Conservation (phyloP, 164 flowering plant species). For the Chimonanthus praecox region DNA sequence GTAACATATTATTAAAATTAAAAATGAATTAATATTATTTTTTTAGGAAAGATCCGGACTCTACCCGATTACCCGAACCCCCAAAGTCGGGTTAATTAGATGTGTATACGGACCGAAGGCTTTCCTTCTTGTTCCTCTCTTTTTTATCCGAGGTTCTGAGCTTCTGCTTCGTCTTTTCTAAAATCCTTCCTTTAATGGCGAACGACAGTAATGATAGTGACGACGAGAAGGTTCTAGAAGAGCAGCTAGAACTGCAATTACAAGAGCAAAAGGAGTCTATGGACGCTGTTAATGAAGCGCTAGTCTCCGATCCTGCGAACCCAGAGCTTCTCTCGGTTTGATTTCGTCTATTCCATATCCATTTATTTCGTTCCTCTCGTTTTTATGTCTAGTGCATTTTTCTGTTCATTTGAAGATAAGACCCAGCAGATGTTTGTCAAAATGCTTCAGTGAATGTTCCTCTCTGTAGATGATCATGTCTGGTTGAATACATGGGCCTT, state of each 20-base stretch:
- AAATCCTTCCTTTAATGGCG: constrained; percentile 39
- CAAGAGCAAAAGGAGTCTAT: constrained; percentile 75
- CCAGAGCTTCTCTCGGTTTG: constrained; percentile 66
- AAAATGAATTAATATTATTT: too few relatives aligned
- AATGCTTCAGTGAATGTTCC: neutral
- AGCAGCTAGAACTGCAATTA: constrained; percentile 69
- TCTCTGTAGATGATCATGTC: neutral
- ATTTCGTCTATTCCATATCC: neutral
- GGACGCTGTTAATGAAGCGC: constrained; percentile 50
- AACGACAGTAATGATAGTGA: constrained; percentile 15
- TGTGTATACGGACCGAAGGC: too few relatives aligned
- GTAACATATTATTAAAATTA: too few relatives aligned
- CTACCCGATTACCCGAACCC: too few relatives aligned
- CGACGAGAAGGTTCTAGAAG: constrained; percentile 62
- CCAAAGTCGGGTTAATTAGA: too few relatives aligned
- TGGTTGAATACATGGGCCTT: neutral
- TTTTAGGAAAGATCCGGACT: too few relatives aligned
- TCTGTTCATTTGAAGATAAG: neutral
- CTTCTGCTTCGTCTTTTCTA: neutral
- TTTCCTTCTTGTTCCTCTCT: too few relatives aligned
- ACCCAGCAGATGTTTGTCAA: neutral
- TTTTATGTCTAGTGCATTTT: neutral
- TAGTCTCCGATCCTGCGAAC: constrained; percentile 62
- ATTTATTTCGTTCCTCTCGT: neutral
- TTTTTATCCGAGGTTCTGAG: too few relatives aligned